Percentiles rank a stretch among this genome's conserved stretches.
Evolutionary conservation across 441 rosid genomes (phyloP).

Genomic region (Theobroma grandiflorum): DNA sequence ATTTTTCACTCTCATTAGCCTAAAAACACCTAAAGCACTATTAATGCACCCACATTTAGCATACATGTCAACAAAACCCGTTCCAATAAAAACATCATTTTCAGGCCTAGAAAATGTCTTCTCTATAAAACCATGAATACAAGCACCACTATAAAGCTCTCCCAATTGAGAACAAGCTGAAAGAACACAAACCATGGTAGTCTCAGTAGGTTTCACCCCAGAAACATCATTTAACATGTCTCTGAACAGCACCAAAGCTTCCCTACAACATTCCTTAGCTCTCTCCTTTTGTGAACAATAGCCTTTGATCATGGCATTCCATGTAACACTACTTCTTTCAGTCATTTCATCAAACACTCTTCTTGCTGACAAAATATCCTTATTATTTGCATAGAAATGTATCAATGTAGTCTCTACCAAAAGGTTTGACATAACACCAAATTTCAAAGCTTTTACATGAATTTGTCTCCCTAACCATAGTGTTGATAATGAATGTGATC

Average conservation of each 20-base stretch:
- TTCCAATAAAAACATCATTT: slow-evolving; percentile 53
- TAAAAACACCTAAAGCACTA: slow-evolving; percentile 40
- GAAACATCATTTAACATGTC: slow-evolving; percentile 36
- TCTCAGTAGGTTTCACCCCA: slow-evolving; percentile 53
- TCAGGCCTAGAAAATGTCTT: slow-evolving; percentile 46
- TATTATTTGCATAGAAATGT: slow-evolving; percentile 56
- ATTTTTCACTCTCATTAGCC: slow-evolving; percentile 48
- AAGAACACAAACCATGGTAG: slow-evolving; percentile 60
- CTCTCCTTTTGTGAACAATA: slow-evolving; percentile 52
- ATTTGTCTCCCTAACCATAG: slow-evolving; percentile 54
- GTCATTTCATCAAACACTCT: slow-evolving; percentile 66
- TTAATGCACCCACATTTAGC: slow-evolving; percentile 55
- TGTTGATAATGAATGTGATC: slow-evolving; percentile 41
- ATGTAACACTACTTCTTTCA: slow-evolving; percentile 44
- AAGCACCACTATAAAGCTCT: slow-evolving; percentile 44
- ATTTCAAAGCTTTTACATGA: slow-evolving; percentile 45
- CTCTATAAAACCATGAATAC: slow-evolving; percentile 56
- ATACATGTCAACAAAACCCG: slow-evolving; percentile 62
- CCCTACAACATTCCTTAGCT: slow-evolving; percentile 36
- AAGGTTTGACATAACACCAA: slow-evolving; percentile 45
- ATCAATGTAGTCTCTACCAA: slow-evolving; percentile 61
- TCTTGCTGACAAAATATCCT: slow-evolving; percentile 46
- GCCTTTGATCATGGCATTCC: slow-evolving; percentile 61
- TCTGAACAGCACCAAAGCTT: slow-evolving; percentile 47
- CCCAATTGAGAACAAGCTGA: slow-evolving; percentile 56